A percentile compares a stretch with the other conserved stretches of the same genome.
Conservation (phyloP, 2,329 filamentous ascomycete genomes). For the Didymella pinodella region DNA sequence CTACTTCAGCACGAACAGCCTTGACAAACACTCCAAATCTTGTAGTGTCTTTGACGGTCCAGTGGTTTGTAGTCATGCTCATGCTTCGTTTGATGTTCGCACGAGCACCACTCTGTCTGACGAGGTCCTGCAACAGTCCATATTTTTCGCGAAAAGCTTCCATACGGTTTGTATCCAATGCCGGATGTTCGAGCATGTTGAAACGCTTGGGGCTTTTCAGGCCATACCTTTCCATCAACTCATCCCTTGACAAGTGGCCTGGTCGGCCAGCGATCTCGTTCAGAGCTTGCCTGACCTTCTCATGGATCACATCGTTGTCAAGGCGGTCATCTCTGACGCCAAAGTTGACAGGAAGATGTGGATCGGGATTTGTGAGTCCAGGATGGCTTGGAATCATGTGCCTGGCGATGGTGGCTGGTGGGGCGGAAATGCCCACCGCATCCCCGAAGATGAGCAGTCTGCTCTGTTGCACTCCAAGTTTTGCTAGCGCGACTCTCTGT, state of each 20-base stretch:
- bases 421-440: constrained; percentile 55
- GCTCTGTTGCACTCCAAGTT: constrained; percentile 58
- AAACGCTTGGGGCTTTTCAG: constrained; percentile 56
- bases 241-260: constrained; percentile 48
- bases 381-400: constrained; percentile 56
- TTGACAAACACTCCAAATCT: constrained; percentile 54
- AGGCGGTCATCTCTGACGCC: constrained; percentile 53
- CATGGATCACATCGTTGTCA: constrained; percentile 51
- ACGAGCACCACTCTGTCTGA: constrained; percentile 43
- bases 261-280: constrained; percentile 57
- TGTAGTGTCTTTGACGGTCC: constrained; percentile 53
- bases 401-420: constrained; percentile 53
- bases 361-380: constrained; percentile 55
- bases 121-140: constrained; percentile 52
- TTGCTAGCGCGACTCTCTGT: constrained; percentile 55
- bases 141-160: constrained; percentile 57
- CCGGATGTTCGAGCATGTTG: constrained; percentile 47
- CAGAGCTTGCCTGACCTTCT: constrained; percentile 52
- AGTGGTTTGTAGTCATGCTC: constrained; percentile 49
- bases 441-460: constrained; percentile 59
- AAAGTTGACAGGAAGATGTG: constrained; percentile 56
- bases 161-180: constrained; percentile 55
- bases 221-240: constrained; percentile 57
- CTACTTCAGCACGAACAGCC: constrained; percentile 54
- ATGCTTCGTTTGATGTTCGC: constrained; percentile 45